Evolutionary conservation across 2,329 filamentous ascomycete genomes (phyloP).

Genomic region (Lithohypha guttulata): DNA sequence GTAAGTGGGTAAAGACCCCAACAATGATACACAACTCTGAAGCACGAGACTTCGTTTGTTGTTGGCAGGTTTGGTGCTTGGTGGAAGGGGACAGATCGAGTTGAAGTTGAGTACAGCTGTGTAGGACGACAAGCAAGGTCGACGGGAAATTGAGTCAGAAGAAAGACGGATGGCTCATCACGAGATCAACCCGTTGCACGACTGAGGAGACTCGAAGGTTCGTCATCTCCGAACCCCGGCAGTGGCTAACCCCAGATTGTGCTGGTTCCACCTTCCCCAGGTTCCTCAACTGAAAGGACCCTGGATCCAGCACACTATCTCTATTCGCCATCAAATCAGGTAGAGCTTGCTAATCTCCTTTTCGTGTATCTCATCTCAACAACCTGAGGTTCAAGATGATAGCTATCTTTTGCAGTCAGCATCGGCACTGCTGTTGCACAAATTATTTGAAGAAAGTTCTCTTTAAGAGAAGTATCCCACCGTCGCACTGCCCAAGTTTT

Average conservation of each 20-base stretch:
- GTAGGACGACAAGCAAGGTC: not conserved
- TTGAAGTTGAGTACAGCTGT: not conserved
- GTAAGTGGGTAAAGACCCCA: not conserved
- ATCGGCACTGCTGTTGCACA: no score
- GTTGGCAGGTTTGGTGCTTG: not conserved
- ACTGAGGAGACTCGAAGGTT: not conserved
- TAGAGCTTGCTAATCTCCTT: no score
- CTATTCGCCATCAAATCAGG: no score
- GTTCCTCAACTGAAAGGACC: not conserved
- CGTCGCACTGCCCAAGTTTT: no score
- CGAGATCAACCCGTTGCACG: not conserved
- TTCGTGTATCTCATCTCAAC: no score
- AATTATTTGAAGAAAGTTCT: no score
- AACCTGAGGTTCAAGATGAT: no score
- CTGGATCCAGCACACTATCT: no score
- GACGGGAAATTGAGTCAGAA: slow-evolving; percentile 4
- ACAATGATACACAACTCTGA: not conserved
- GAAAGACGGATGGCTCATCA: slow-evolving; percentile 1
- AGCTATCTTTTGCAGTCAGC: no score
- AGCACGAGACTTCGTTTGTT: not conserved
- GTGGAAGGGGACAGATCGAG: not conserved
- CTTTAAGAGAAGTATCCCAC: no score
- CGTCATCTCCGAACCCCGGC: not conserved
- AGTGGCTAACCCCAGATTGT: slow-evolving; percentile 1
- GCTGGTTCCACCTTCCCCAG: slow-evolving; percentile 4